phyloP scores from a whole-genome alignment of 345 rosid species.

The Triadica sebifera region DNA sequence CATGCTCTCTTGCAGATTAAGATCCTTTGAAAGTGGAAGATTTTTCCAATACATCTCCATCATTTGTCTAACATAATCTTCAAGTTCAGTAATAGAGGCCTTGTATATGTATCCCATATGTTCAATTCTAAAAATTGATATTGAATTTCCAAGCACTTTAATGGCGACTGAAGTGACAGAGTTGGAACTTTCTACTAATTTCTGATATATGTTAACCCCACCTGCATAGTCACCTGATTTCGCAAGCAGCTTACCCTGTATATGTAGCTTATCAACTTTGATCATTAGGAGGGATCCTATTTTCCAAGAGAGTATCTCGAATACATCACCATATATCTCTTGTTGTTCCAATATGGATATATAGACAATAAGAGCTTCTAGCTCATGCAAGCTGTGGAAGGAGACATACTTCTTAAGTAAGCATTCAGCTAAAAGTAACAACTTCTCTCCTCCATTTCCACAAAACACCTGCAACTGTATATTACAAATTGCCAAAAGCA shows the following conservation, averaged over 20 bases:
- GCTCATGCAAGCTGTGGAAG: constrained; percentile 92
- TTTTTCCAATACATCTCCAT: constrained; percentile 64
- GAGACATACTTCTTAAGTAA: constrained; percentile 86
- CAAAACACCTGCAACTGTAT: constrained; percentile 94
- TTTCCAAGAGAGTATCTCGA: constrained; percentile 76
- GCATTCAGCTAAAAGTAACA: constrained; percentile 82
- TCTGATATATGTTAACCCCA: no score
- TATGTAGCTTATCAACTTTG: constrained; percentile 82
- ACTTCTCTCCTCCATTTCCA: constrained; percentile 82
- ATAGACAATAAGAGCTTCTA: constrained; percentile 94
- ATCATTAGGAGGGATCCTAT: constrained; percentile 84
- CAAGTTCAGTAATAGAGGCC: constrained; percentile 55
- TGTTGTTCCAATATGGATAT: constrained; percentile 89
- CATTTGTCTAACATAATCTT: constrained; percentile 56
- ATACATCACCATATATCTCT: constrained; percentile 69
- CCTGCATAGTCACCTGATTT: no score
- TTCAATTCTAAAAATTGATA: constrained; percentile 59
- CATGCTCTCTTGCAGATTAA: constrained; percentile 91
- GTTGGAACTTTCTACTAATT: constrained; percentile 40
- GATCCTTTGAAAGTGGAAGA: constrained; percentile 80
- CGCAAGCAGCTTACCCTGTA: no score
- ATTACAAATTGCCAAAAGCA: constrained; percentile 99
- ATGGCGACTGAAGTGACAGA: constrained; percentile 40
- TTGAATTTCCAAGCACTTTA: constrained; percentile 73
- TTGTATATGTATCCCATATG: constrained; percentile 56